Evolutionary conservation across 192 early-diverging fungal genomes (phyloP).

Genomic region (Mortierella antarctica): DNA sequence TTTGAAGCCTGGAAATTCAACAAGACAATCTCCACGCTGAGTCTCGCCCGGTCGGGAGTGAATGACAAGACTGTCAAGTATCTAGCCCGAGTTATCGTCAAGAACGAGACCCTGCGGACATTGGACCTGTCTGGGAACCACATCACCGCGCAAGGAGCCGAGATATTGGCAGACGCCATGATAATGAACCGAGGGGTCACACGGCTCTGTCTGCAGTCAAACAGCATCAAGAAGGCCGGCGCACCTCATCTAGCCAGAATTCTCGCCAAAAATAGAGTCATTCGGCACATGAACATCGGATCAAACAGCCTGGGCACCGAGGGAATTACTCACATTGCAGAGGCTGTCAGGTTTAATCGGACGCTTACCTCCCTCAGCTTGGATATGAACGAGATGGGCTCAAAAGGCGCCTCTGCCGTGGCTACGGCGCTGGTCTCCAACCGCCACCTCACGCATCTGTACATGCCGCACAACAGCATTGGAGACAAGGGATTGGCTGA

Average conservation of each 20-base stretch:
- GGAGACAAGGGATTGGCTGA: slow-evolving; percentile 43
- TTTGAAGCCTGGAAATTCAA: slow-evolving; percentile 56
- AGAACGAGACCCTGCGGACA: slow-evolving; percentile 34
- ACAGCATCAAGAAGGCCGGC: slow-evolving; percentile 52
- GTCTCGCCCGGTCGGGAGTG: slow-evolving; percentile 52
- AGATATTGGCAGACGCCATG: slow-evolving; percentile 50
- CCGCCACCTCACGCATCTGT: slow-evolving; percentile 53
- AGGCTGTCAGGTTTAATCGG: slow-evolving; percentile 49
- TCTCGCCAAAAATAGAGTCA: slow-evolving; percentile 51
- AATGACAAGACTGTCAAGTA: slow-evolving; percentile 58
- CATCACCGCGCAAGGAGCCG: slow-evolving; percentile 40
- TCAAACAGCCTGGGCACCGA: slow-evolving; percentile 41
- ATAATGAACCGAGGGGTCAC: slow-evolving; percentile 40
- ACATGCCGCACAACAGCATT: slow-evolving; percentile 55
- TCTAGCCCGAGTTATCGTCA: slow-evolving; percentile 39
- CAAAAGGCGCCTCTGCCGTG: slow-evolving; percentile 32
- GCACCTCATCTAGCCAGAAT: slow-evolving; percentile 47
- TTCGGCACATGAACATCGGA: slow-evolving; percentile 56
- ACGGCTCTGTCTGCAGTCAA: slow-evolving; percentile 53
- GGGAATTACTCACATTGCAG: slow-evolving; percentile 36
- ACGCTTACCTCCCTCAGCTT: slow-evolving; percentile 49
- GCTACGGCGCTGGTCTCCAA: slow-evolving; percentile 37
- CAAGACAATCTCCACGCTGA: slow-evolving; percentile 45
- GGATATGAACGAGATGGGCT: slow-evolving; percentile 53
- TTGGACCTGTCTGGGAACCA: slow-evolving; percentile 55